A percentile compares a stretch with the other conserved stretches of the same genome.
Conservation (phyloP, 768 basidiomycete genomes). For the Daedaleopsis sinensis region DNA sequence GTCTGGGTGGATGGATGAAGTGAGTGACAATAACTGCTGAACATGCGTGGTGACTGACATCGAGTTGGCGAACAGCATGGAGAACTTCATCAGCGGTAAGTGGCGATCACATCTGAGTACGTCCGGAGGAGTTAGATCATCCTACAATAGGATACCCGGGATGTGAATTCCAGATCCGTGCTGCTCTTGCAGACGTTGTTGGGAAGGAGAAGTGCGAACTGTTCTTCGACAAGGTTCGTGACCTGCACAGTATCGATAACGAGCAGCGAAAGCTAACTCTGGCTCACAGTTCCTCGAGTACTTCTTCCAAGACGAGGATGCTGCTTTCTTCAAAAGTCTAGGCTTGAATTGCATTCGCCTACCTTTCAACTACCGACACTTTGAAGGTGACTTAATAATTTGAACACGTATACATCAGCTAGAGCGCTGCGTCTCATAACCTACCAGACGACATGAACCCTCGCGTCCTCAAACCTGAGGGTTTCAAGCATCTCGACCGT, state of each 20-base stretch:
- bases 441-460: slow-evolving; percentile 72
- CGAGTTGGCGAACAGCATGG: slow-evolving; percentile 50
- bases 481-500: slow-evolving; percentile 85
- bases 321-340: slow-evolving; percentile 74
- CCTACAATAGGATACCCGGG: slow-evolving; percentile 68
- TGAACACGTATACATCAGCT: background rate
- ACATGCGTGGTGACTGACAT: slow-evolving; percentile 2
- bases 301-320: slow-evolving; percentile 79
- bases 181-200: slow-evolving; percentile 63
- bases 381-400: slow-evolving; percentile 50
- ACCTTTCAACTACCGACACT: slow-evolving; percentile 75
- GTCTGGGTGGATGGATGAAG: slow-evolving; percentile 88
- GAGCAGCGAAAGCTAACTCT: background rate
- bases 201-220: slow-evolving; percentile 70
- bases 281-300: slow-evolving; percentile 72
- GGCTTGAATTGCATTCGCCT: slow-evolving; percentile 82
- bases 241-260: slow-evolving; percentile 36
- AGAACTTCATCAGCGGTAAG: slow-evolving; percentile 72
- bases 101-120: background rate
- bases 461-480: slow-evolving; percentile 68
- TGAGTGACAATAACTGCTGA: slow-evolving; percentile 19
- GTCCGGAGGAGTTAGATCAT: background rate
- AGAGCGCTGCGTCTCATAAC: no score
- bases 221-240: slow-evolving; percentile 80
- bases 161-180: slow-evolving; percentile 79